These are phyloP conservation scores for Ambispora gerdemannii DNA, from an alignment of 192 early-diverging fungal species.

Conservation along the genomic window DNA sequence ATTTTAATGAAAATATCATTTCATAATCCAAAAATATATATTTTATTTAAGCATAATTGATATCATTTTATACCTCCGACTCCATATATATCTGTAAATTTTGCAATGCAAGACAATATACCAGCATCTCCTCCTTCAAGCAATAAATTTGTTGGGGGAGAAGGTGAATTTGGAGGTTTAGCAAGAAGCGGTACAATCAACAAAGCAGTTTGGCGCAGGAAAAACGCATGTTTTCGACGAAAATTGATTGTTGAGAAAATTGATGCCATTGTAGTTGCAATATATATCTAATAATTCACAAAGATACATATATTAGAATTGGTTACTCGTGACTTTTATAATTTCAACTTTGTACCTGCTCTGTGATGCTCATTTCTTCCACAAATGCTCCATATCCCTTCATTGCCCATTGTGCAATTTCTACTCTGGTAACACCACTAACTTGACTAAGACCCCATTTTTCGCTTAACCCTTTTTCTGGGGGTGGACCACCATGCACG, in stretches of 20 bases:
- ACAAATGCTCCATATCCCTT: constrained; percentile 49
- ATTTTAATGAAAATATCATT: too few relatives aligned
- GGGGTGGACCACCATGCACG: constrained; percentile 32
- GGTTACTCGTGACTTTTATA: neutral
- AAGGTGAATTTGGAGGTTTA: constrained; percentile 36
- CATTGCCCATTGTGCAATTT: constrained; percentile 65
- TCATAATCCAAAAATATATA: constrained; percentile 36
- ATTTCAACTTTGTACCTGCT: constrained; percentile 46
- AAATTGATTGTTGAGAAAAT: constrained; percentile 59
- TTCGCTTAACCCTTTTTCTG: constrained; percentile 14
- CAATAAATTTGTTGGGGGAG: constrained; percentile 32
- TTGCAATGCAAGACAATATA: constrained; percentile 61
- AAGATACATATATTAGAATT: neutral
- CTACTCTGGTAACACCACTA: constrained; percentile 45
- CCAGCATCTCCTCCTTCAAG: constrained; percentile 44
- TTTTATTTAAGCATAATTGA: constrained; percentile 30
- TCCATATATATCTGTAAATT: constrained; percentile 68
- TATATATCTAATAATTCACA: constrained; percentile 41
- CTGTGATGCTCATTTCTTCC: constrained; percentile 53
- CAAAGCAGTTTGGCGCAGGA: constrained; percentile 57
- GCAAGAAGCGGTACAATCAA: constrained; percentile 44
- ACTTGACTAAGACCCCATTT: constrained; percentile 41
- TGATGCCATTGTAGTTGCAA: constrained; percentile 53
- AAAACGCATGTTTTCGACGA: constrained; percentile 67
- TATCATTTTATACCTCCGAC: constrained; percentile 61